These are phyloP conservation scores for Castanea mollissima DNA, from an alignment of 306 rosid species.

Conservation along the genomic window DNA sequence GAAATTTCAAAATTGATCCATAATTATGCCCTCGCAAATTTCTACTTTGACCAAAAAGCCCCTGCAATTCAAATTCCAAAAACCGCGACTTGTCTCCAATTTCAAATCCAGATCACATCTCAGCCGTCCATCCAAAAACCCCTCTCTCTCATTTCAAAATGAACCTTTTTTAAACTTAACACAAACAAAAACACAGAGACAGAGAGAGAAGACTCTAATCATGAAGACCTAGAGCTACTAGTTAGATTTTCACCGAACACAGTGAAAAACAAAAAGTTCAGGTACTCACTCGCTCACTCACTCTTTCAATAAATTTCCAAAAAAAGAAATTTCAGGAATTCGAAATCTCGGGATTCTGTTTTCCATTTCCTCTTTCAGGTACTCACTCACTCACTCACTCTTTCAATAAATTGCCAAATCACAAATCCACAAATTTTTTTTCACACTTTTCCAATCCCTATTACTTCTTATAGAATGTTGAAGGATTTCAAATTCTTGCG, in stretches of 20 bases:
- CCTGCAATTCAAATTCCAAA: slow-evolving; percentile 60
- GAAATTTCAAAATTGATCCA: slow-evolving; percentile 42
- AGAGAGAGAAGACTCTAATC: background rate
- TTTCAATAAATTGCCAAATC: background rate
- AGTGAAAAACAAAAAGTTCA: slow-evolving; percentile 5
- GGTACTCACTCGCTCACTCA: background rate
- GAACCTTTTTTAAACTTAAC: background rate
- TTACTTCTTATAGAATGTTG: slow-evolving; percentile 60
- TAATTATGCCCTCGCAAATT: background rate
- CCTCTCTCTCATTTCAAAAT: slow-evolving; percentile 21
- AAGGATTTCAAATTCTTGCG: slow-evolving; percentile 72
- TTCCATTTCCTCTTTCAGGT: slow-evolving; percentile 71
- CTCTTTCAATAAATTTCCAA: background rate
- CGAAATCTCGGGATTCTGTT: slow-evolving; percentile 47
- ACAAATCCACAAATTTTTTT: background rate
- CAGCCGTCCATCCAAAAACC: slow-evolving; percentile 48
- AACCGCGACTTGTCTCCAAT: slow-evolving; percentile 39
- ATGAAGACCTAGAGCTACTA: slow-evolving; percentile 6
- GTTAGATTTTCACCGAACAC: slow-evolving; percentile 18
- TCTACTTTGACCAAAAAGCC: slow-evolving; percentile 42
- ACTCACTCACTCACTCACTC: background rate
- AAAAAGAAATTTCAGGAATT: slow-evolving; percentile 39
- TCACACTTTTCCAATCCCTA: background rate
- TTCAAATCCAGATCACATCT: slow-evolving; percentile 49
- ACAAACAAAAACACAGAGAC: background rate